phyloP scores from a whole-genome alignment of 495 filamentous ascomycete genomes.

The Penicillium flavigenum region DNA sequence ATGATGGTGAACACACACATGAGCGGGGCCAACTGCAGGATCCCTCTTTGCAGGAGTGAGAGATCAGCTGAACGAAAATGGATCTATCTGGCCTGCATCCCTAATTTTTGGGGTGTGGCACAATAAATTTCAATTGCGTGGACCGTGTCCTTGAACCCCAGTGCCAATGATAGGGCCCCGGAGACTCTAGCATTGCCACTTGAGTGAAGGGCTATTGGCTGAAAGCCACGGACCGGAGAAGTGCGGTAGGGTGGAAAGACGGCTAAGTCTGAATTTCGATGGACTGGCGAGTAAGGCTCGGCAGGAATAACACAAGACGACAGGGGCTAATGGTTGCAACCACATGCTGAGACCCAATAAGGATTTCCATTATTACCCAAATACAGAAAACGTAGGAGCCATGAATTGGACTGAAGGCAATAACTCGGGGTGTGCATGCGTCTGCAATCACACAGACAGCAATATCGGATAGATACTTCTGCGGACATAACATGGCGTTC shows the following conservation, averaged over 20 bases:
- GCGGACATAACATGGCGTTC: conserved; percentile 14
- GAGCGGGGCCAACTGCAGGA: conserved; percentile 46
- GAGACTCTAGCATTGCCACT: conserved; percentile 31
- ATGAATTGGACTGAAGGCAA: conserved; percentile 16
- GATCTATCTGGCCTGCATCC: conserved; percentile 24
- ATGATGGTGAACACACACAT: conserved; percentile 44
- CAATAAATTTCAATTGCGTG: conserved; percentile 29
- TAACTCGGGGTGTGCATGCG: conserved; percentile 18
- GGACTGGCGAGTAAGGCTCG: conserved; percentile 24
- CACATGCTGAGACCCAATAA: conserved; percentile 24
- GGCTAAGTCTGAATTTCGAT: conserved; percentile 21
- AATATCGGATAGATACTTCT: conserved; percentile 19
- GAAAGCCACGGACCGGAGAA: conserved; percentile 26
- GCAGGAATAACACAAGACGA: conserved; percentile 10
- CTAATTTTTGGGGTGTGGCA: conserved; percentile 13
- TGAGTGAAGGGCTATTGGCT: conserved; percentile 27
- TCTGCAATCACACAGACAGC: conserved; percentile 30
- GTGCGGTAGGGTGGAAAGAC: conserved; percentile 27
- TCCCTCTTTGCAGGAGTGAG: conserved; percentile 46
- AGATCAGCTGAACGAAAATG: conserved; percentile 51
- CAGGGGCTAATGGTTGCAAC: conserved; percentile 28
- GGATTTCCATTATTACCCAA: conserved; percentile 19
- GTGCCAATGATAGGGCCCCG: conserved; percentile 41
- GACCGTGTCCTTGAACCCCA: conserved; percentile 28
- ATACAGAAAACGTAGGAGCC: conserved; percentile 18